These are phyloP conservation scores for Leishmania tarentolae DNA, from an alignment of 208 protist genomes.

Conservation along the genomic window DNA sequence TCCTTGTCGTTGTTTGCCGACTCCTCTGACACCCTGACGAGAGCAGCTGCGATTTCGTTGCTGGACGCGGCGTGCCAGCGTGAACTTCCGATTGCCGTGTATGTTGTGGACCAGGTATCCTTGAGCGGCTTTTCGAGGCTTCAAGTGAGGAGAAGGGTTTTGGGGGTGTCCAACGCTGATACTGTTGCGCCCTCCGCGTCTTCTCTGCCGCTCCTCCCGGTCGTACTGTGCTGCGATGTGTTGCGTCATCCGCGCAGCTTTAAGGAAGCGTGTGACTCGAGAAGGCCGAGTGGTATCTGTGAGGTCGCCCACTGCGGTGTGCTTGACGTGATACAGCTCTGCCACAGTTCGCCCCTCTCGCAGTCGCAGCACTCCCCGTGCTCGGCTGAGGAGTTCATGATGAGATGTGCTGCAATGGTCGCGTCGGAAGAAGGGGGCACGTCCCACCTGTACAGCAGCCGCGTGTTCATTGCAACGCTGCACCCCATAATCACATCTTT, in stretches of 20 bases:
- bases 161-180: background rate
- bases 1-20: background rate
- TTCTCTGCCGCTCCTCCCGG: slow-evolving; percentile 12
- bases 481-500: background rate
- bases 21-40: background rate
- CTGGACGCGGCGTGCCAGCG: slow-evolving; percentile 3
- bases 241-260: slow-evolving; percentile 13
- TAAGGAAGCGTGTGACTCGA: background rate
- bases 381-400: slow-evolving; percentile 13
- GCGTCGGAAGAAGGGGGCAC: background rate
- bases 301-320: slow-evolving; percentile 15
- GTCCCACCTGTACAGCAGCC: background rate
- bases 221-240: slow-evolving; percentile 29
- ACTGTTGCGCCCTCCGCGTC: background rate
- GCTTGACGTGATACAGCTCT: slow-evolving; percentile 11
- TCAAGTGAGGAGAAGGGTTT: background rate
- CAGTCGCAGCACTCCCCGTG: background rate
- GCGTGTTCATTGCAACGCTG: slow-evolving; percentile 5
- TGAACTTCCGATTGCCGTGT: slow-evolving; percentile 23
- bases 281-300: slow-evolving; percentile 2
- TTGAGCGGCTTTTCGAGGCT: slow-evolving; percentile 24
- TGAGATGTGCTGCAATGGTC: slow-evolving; percentile 5
- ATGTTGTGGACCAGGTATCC: slow-evolving; percentile 34
- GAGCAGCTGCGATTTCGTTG: background rate
- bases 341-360: background rate